These are phyloP conservation scores for Kodamaea anthophila DNA, from an alignment of 1,139 yeast species.

Conservation along the genomic window DNA sequence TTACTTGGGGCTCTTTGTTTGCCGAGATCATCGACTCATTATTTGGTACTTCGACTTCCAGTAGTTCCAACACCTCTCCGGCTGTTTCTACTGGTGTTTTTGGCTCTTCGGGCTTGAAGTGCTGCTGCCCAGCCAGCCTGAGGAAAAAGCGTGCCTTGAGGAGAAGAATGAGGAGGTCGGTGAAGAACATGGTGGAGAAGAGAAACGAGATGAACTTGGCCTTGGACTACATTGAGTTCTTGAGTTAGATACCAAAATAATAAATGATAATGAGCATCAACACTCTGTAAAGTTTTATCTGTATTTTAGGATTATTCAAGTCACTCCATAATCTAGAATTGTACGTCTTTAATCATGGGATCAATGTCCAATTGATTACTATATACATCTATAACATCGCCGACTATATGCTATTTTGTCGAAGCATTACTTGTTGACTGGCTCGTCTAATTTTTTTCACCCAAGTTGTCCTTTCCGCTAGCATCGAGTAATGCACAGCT, in stretches of 20 bases:
- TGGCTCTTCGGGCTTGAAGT: constrained; percentile 11
- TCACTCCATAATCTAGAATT: no score
- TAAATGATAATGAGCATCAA: constrained; percentile 3
- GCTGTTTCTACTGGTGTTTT: constrained; percentile 11
- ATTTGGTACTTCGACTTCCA: constrained; percentile 12
- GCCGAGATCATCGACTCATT: constrained; percentile 11
- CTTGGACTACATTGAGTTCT: constrained; percentile 11
- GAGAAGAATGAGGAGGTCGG: constrained; percentile 14
- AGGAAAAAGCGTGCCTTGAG: constrained; percentile 14
- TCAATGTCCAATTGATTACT: no score
- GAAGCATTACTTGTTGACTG: no score
- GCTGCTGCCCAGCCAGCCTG: constrained; percentile 15
- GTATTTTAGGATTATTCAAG: no score
- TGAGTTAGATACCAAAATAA: constrained; percentile 4
- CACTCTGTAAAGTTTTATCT: no score
- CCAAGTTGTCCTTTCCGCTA: no score
- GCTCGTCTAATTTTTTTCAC: no score
- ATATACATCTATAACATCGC: no score
- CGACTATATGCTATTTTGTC: no score
- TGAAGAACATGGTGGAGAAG: constrained; percentile 14
- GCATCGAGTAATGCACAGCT: no score
- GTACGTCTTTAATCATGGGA: no score
- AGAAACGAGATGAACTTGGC: constrained; percentile 12
- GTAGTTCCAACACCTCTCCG: constrained; percentile 8
- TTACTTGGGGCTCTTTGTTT: constrained; percentile 7